Evolutionary conservation across 2,329 filamentous ascomycete genomes (phyloP).

Genomic region (Exophiala sideris): DNA sequence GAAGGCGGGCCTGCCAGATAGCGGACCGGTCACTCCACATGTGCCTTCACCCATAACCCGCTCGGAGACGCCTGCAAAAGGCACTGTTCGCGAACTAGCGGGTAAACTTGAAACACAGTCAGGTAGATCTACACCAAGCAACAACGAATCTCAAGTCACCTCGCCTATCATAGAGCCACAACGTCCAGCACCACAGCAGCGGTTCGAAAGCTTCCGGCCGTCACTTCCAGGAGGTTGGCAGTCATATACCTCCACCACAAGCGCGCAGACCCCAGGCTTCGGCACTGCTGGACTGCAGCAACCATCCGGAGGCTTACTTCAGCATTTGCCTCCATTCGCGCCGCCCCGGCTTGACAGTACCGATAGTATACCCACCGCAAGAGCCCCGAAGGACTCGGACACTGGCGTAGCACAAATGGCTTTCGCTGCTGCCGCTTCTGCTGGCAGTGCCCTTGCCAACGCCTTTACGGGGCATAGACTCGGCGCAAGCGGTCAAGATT

Average conservation of each 20-base stretch:
- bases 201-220: constrained; percentile 47
- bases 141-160: background rate
- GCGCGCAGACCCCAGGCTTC: constrained; percentile 5
- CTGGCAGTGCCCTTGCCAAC: constrained; percentile 48
- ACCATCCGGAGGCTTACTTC: background rate
- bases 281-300: constrained; percentile 1
- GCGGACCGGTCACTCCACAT: background rate
- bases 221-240: constrained; percentile 54
- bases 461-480: constrained; percentile 37
- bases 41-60: constrained; percentile 28
- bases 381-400: constrained; percentile 10
- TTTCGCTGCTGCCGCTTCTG: constrained; percentile 44
- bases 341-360: constrained; percentile 15
- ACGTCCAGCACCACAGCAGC: constrained; percentile 24
- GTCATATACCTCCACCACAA: constrained; percentile 40
- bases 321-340: constrained; percentile 4
- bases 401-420: constrained; percentile 25
- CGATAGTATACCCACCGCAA: constrained; percentile 26
- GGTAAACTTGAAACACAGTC: constrained; percentile 45
- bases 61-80: constrained; percentile 47
- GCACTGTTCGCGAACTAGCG: constrained; percentile 51
- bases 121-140: constrained; percentile 24
- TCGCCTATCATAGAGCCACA: constrained; percentile 3
- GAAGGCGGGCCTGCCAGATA: constrained; percentile 5
- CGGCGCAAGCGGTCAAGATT: constrained; percentile 31